Conservation (phyloP, 2,329 filamentous ascomycete species). For the Phaeosphaeriaceae sp. region DNA sequence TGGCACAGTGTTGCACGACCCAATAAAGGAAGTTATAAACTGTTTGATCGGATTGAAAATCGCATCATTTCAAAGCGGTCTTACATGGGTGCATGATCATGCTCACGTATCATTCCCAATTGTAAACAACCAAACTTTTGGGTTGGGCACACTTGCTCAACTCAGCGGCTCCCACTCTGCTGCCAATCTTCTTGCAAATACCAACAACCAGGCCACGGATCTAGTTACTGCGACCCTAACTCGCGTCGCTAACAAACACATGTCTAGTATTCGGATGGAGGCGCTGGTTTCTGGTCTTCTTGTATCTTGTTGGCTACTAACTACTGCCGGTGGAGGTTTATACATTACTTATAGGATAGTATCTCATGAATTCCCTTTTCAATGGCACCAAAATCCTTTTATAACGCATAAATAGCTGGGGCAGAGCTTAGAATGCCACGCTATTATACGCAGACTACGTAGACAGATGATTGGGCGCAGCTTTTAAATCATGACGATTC, state of each 20-base stretch:
- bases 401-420: too few relatives aligned
- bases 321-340: too few relatives aligned
- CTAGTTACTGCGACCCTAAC: conserved; percentile 79
- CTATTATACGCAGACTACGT: too few relatives aligned
- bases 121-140: conserved; percentile 82
- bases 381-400: too few relatives aligned
- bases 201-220: conserved; percentile 75
- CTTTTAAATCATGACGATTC: too few relatives aligned
- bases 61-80: conserved; percentile 78
- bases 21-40: conserved; percentile 78
- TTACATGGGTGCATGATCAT: conserved; percentile 93
- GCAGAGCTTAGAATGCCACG: too few relatives aligned
- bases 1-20: conserved; percentile 77
- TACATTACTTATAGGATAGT: too few relatives aligned
- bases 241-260: conserved; percentile 71
- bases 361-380: too few relatives aligned
- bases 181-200: conserved; percentile 77
- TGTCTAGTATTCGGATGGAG: conserved; percentile 73
- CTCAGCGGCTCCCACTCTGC: conserved; percentile 60
- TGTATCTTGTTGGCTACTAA: too few relatives aligned
- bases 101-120: conserved; percentile 81
- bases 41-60: conserved; percentile 92
- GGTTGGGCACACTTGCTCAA: conserved; percentile 71
- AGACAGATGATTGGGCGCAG: too few relatives aligned
- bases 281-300: conserved; percentile 87